A percentile compares a stretch with the other conserved stretches of the same genome.
These are phyloP conservation scores for Perilla frutescens DNA, from an alignment of 257 asterid species.

Conservation along the genomic window DNA sequence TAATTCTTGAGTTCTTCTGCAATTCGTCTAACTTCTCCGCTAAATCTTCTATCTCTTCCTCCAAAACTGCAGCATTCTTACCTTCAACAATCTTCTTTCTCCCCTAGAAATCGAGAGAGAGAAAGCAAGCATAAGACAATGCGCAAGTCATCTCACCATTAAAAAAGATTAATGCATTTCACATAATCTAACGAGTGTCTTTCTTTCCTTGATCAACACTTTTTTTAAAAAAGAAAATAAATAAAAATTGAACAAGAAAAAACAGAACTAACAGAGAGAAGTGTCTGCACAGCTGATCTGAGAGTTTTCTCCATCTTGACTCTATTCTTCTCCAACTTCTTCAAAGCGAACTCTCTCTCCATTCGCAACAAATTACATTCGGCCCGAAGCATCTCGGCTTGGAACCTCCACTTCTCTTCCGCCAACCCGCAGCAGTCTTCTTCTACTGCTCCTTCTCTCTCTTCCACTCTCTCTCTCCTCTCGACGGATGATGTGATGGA, in stretches of 20 bases:
- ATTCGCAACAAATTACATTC: slow-evolving; percentile 76
- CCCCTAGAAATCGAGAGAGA: slow-evolving; percentile 53
- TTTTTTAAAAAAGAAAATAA: no score
- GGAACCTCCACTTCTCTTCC: slow-evolving; percentile 85
- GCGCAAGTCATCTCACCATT: no score
- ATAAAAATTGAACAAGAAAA: neutral
- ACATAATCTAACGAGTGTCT: no score
- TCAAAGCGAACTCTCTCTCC: slow-evolving; percentile 77
- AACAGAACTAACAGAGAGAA: slow-evolving; percentile 61
- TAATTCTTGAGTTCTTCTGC: slow-evolving; percentile 46
- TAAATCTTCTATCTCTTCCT: slow-evolving; percentile 74
- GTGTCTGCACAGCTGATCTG: slow-evolving; percentile 74
- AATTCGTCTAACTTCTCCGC: slow-evolving; percentile 59
- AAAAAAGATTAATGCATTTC: no score
- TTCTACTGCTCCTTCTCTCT: slow-evolving; percentile 22
- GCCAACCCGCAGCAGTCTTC: slow-evolving; percentile 24
- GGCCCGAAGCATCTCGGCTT: slow-evolving; percentile 88
- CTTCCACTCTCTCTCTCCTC: slow-evolving; percentile 66
- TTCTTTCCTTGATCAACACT: no score
- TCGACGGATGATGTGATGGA: slow-evolving; percentile 8
- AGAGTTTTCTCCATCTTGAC: slow-evolving; percentile 68
- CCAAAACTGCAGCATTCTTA: slow-evolving; percentile 55
- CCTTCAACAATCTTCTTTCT: slow-evolving; percentile 66
- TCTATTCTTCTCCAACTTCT: slow-evolving; percentile 72
- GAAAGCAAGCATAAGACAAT: neutral